A percentile compares a stretch with the other conserved stretches of the same genome.
phyloP scores from a whole-genome alignment of 441 rosid genomes.

The Euphorbia corollata region DNA sequence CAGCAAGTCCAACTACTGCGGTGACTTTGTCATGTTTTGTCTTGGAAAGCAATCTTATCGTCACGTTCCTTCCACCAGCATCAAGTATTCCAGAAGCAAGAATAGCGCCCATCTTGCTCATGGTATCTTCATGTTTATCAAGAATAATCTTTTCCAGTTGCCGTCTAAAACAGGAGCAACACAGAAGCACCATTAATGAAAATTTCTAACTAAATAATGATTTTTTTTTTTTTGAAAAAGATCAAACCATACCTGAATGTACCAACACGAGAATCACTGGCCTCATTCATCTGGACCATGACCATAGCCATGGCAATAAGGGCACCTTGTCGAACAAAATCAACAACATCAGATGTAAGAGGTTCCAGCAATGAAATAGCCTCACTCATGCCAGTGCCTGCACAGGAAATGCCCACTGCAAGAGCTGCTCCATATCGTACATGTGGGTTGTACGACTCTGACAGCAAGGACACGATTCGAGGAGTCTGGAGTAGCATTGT shows the following conservation, averaged over 20 bases:
- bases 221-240: no score
- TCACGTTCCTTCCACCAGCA: slow-evolving; percentile 98
- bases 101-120: slow-evolving; percentile 99
- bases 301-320: slow-evolving; percentile 99
- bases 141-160: slow-evolving; percentile 88
- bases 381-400: slow-evolving; percentile 92
- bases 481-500: slow-evolving; percentile 60
- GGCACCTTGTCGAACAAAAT: slow-evolving; percentile 99
- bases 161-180: slow-evolving; percentile 42
- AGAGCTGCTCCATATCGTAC: slow-evolving; percentile 99
- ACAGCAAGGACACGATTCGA: slow-evolving; percentile 80
- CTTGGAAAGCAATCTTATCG: slow-evolving; percentile 84
- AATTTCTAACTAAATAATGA: no score
- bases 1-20: slow-evolving; percentile 95
- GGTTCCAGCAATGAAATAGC: slow-evolving; percentile 94
- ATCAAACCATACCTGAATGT: slow-evolving; percentile 55
- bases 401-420: slow-evolving; percentile 94
- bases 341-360: slow-evolving; percentile 92
- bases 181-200: neutral
- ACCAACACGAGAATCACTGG: slow-evolving; percentile 93
- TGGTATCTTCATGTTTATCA: slow-evolving; percentile 91
- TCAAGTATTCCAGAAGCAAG: slow-evolving; percentile 93
- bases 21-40: slow-evolving; percentile 91
- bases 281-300: slow-evolving; percentile 89
- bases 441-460: slow-evolving; percentile 97